phyloP scores from a whole-genome alignment of 768 basidiomycete species.

The Strobilomyces confusus region DNA sequence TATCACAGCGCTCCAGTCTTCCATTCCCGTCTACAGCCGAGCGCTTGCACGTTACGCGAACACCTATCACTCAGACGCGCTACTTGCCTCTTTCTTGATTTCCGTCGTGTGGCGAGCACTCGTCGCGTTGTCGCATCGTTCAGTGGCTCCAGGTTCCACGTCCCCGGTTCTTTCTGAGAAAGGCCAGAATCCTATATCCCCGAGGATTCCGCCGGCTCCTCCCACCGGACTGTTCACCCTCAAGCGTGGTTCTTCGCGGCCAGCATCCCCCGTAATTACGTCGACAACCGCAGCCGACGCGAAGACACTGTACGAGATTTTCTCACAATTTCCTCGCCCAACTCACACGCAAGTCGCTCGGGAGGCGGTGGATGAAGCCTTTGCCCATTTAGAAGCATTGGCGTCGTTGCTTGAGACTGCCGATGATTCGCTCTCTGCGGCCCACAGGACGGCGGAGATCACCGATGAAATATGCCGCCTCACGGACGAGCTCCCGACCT shows the following conservation, averaged over 20 bases:
- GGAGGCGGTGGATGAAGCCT: slow-evolving; percentile 80
- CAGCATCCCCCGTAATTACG: slow-evolving; percentile 49
- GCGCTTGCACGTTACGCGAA: slow-evolving; percentile 54
- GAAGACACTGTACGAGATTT: slow-evolving; percentile 56
- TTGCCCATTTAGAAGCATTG: slow-evolving; percentile 58
- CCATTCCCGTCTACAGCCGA: slow-evolving; percentile 61
- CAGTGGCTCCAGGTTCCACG: slow-evolving; percentile 40
- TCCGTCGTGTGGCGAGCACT: slow-evolving; percentile 71
- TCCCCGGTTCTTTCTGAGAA: slow-evolving; percentile 32
- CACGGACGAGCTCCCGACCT: slow-evolving; percentile 64
- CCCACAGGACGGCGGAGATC: slow-evolving; percentile 23
- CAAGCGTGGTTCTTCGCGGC: slow-evolving; percentile 63
- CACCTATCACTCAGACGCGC: slow-evolving; percentile 51
- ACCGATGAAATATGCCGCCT: slow-evolving; percentile 45
- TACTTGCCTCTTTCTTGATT: slow-evolving; percentile 68
- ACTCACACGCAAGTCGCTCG: slow-evolving; percentile 53
- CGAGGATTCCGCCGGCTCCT: slow-evolving; percentile 50
- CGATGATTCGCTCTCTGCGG: slow-evolving; percentile 26
- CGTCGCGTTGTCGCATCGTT: slow-evolving; percentile 66
- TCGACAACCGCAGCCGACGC: slow-evolving; percentile 55
- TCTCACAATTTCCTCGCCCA: slow-evolving; percentile 61
- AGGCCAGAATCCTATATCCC: slow-evolving; percentile 37
- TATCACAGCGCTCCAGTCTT: slow-evolving; percentile 50
- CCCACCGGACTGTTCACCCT: slow-evolving; percentile 58
- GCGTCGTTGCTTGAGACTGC: slow-evolving; percentile 53